Evolutionary conservation across 140 eudicot genomes (phyloP).

Genomic region (Stevia rebaudiana): DNA sequence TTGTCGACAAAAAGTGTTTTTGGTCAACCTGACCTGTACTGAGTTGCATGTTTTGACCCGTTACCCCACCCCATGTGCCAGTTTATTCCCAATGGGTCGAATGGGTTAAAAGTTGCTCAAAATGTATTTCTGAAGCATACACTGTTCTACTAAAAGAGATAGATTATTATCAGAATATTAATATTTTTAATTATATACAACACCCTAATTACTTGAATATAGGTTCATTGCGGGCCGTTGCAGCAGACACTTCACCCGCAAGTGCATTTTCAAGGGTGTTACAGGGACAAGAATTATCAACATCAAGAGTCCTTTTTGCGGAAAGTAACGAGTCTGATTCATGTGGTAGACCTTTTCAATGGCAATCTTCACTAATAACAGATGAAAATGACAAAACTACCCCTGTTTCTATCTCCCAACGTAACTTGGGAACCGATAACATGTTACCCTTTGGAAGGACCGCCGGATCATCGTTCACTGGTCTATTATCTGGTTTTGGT

Average conservation of each 20-base stretch:
- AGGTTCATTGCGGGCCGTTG: conserved; percentile 55
- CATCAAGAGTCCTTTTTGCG: conserved; percentile 54
- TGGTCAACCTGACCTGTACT: no score
- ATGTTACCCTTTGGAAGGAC: conserved; percentile 55
- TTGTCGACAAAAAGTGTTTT: no score
- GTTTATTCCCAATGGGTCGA: no score
- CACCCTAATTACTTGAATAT: not conserved
- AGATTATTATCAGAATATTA: not conserved
- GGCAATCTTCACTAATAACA: conserved; percentile 38
- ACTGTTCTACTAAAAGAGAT: not conserved
- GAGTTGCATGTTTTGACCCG: no score
- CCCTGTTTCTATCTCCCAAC: conserved; percentile 37
- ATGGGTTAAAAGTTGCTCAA: not conserved
- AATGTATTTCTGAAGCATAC: not conserved
- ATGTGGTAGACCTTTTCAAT: conserved; percentile 44
- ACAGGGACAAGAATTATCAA: conserved; percentile 79
- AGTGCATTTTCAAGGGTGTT: conserved; percentile 68
- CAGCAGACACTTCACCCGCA: conserved; percentile 64
- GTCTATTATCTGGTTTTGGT: conserved; percentile 80
- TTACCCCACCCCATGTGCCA: no score
- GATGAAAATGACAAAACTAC: conserved; percentile 51
- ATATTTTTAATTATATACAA: not conserved
- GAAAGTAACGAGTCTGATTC: conserved; percentile 72
- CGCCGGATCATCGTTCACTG: conserved; percentile 59
- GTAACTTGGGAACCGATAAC: conserved; percentile 47